A percentile compares a stretch with the other conserved stretches of the same genome.
Evolutionary conservation across 2,329 filamentous ascomycete genomes (phyloP).

Genomic region (Cercospora zeina): DNA sequence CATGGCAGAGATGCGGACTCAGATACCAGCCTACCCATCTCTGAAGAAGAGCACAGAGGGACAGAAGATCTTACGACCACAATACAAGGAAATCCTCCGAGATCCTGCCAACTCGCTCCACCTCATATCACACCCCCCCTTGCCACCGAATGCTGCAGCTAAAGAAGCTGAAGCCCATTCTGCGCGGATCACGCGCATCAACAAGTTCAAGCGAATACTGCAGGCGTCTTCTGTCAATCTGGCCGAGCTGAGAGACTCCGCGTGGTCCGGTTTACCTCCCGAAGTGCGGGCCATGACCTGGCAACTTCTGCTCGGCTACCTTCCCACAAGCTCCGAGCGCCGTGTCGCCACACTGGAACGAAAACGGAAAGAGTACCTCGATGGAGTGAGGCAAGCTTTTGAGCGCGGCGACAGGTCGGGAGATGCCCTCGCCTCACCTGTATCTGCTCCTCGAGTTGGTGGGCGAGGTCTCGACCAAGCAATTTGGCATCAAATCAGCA

Average conservation of each 20-base stretch:
- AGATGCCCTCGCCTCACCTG: constrained; percentile 56
- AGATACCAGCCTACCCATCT: constrained; percentile 75
- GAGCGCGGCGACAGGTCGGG: constrained; percentile 50
- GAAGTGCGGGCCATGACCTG: constrained; percentile 99
- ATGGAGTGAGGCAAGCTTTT: constrained; percentile 75
- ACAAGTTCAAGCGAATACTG: constrained; percentile 96
- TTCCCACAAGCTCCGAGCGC: constrained; percentile 94
- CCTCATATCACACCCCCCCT: constrained; percentile 81
- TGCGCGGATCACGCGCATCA: constrained; percentile 86
- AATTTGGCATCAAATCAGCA: constrained; percentile 99
- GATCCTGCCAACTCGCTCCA: constrained; percentile 91
- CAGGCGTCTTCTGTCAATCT: constrained; percentile 89
- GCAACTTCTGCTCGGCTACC: constrained; percentile 91
- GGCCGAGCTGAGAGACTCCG: constrained; percentile 76
- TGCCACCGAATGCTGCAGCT: constrained; percentile 69
- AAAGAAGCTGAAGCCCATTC: constrained; percentile 87
- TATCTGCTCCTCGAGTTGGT: constrained; percentile 46
- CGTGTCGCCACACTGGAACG: constrained; percentile 86
- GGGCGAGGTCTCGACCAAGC: constrained; percentile 86
- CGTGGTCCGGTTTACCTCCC: constrained; percentile 92
- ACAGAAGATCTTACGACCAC: constrained; percentile 84
- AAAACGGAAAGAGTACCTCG: constrained; percentile 94
- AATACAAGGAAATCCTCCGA: constrained; percentile 91
- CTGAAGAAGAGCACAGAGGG: constrained; percentile 80
- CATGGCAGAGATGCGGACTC: constrained; percentile 84